Base-by-base conservation (phyloP, 106 monocot species). In the Posidonia australis region DNA sequence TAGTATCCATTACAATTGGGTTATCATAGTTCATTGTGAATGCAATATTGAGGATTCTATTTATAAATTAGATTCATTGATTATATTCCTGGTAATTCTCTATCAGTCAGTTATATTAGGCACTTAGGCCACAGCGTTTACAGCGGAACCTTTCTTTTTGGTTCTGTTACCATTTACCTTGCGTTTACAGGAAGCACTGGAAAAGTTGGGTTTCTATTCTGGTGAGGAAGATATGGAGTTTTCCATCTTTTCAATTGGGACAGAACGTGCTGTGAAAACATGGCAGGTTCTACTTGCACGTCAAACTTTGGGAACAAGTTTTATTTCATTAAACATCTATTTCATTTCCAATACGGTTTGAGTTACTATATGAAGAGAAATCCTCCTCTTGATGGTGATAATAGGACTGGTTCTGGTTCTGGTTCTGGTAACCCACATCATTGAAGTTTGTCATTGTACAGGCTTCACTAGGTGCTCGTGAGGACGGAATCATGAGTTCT, bases 171-270 rank as follows among this genome's bases (percentile, higher is more conserved):
- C 48, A 48, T 48, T n/a, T n/a, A n/a, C n/a, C n/a, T n/a, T n/a
- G n/a, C n/a, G n/a, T n/a, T 77, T 53, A n/a, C 74, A 96, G 96
- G 90, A 96, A 82, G 90, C 87, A 46, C 90, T 96, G 78, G 69
- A 77, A 62, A 81, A 51, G 17, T 73, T 96, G 58, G 96, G 96
- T 51, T 96, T 90, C 66, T 96, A 87, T 74, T 90, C 90, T 19
- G 96, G 96, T 27, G 96, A 96, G 75, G 96, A 96, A 59, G 96
- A 96, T 67, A 90, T 80, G 80, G 90, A 96, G 53, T 90, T 27
- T 70, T 80, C 84, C 13, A 75, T 43, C 72, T 96, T 87, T 70
- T 87, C 87, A 17, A 84, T 61, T 68, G 96, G 96, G 20, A 96
- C 96, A 22, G 84, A 96, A 44, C 79, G 96, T 44, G 96, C 96